Conservation (phyloP, 2,329 filamentous ascomycete genomes). For the Arthrobotrys musiformis region DNA sequence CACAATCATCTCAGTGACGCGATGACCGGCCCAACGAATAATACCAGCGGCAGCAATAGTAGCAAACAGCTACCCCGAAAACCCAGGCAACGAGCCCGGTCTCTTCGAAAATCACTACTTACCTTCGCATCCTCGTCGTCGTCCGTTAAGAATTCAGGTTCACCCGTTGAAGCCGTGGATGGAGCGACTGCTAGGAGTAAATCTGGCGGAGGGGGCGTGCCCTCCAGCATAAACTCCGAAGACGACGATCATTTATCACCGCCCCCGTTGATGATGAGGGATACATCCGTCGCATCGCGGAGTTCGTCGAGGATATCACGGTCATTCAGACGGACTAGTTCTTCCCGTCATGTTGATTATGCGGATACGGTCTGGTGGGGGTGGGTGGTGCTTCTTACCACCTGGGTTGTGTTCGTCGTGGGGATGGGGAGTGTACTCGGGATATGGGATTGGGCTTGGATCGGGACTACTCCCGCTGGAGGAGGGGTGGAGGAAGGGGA, state of each 20-base stretch:
- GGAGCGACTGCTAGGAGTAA: neutral
- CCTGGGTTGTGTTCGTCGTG: conserved; percentile 94
- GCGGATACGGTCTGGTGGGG: conserved; percentile 95
- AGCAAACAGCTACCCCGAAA: conserved; percentile 51
- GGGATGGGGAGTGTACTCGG: conserved; percentile 96
- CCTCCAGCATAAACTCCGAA: conserved; percentile 52
- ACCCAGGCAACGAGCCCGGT: conserved; percentile 43
- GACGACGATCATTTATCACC: conserved; percentile 43
- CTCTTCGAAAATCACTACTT: conserved; percentile 52
- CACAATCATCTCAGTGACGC: conserved; percentile 10
- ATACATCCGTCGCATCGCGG: conserved; percentile 32
- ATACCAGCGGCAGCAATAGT: neutral
- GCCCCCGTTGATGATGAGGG: conserved; percentile 51
- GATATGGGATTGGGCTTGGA: conserved; percentile 99
- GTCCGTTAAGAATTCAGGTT: conserved; percentile 16
- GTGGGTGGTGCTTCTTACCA: conserved; percentile 88
- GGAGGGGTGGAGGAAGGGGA: conserved; percentile 20
- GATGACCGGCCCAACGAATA: conserved; percentile 36
- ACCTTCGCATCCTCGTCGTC: conserved; percentile 47
- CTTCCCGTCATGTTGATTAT: conserved; percentile 46
- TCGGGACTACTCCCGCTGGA: conserved; percentile 69
- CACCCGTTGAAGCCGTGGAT: neutral
- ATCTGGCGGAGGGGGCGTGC: conserved; percentile 26
- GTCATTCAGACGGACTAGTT: conserved; percentile 40
- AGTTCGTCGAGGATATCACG: conserved; percentile 24